Percentiles rank a stretch among this genome's conserved stretches.
These are phyloP conservation scores for Luzula sylvatica DNA, from an alignment of 176 grass and related monocot species.

Conservation along the genomic window DNA sequence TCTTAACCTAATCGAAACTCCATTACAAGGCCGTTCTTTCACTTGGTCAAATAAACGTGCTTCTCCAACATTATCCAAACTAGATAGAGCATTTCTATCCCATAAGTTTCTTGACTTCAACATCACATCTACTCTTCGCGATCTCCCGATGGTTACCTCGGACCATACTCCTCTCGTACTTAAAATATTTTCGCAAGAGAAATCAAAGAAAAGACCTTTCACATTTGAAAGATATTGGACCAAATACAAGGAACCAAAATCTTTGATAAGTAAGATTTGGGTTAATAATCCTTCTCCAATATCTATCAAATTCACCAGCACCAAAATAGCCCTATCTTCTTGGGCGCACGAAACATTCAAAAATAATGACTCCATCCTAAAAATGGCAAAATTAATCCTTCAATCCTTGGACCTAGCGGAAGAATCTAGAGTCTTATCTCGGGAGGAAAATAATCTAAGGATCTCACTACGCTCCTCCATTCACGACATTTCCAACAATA, in stretches of 20 bases:
- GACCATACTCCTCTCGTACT: background rate
- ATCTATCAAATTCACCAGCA: background rate
- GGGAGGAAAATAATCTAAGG: background rate
- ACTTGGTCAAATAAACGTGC: background rate
- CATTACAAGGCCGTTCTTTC: background rate
- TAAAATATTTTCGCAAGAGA: background rate
- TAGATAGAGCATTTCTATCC: background rate
- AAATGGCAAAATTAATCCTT: background rate
- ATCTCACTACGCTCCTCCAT: background rate
- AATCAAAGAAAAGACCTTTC: background rate
- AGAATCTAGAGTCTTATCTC: background rate
- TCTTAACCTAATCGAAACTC: background rate
- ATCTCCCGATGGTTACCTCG: background rate
- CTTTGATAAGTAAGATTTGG: background rate
- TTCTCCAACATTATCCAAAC: background rate
- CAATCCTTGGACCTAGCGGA: background rate
- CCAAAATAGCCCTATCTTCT: background rate
- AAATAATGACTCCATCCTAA: background rate
- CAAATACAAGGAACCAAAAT: background rate
- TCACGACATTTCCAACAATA: background rate
- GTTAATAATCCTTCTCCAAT: background rate
- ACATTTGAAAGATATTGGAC: background rate
- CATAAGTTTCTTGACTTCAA: background rate
- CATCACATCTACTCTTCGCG: background rate
- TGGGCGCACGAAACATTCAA: background rate